Evolutionary conservation across 1,284 basidiomycete genomes (phyloP).

Genomic region (Coniferiporia weirii): DNA sequence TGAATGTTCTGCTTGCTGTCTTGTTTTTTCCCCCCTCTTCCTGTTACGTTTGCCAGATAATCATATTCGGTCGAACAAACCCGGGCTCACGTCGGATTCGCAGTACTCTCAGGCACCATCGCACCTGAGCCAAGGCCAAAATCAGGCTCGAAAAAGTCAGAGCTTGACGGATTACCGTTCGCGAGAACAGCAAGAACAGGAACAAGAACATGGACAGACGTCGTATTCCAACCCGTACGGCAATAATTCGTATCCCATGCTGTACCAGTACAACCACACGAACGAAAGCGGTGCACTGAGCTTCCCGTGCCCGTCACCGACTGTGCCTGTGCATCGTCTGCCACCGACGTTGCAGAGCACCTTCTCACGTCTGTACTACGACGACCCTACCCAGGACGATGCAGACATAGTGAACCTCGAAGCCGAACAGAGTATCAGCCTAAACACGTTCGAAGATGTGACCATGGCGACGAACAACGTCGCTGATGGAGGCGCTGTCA

Average conservation of each 20-base stretch:
- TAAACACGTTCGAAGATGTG: background rate
- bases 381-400: background rate
- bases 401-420: background rate
- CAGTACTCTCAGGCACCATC: no score
- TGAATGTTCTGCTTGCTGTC: background rate
- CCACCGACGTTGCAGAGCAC: slow-evolving; percentile 10
- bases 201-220: background rate
- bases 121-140: no score
- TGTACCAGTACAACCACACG: background rate
- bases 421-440: background rate
- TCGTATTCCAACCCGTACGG: background rate
- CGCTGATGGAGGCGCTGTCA: background rate
- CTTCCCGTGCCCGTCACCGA: background rate
- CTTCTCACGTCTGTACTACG: slow-evolving; percentile 13
- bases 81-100: no score
- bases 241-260: background rate
- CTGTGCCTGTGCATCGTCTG: slow-evolving; percentile 1
- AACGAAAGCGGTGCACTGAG: background rate
- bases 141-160: background rate
- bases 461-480: background rate
- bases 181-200: background rate
- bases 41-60: background rate
- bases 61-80: background rate
- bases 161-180: background rate
- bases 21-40: background rate